A percentile compares a stretch with the other conserved stretches of the same genome.
These are phyloP conservation scores for Collybia mongolica DNA, from an alignment of 768 basidiomycete species.

Conservation along the genomic window DNA sequence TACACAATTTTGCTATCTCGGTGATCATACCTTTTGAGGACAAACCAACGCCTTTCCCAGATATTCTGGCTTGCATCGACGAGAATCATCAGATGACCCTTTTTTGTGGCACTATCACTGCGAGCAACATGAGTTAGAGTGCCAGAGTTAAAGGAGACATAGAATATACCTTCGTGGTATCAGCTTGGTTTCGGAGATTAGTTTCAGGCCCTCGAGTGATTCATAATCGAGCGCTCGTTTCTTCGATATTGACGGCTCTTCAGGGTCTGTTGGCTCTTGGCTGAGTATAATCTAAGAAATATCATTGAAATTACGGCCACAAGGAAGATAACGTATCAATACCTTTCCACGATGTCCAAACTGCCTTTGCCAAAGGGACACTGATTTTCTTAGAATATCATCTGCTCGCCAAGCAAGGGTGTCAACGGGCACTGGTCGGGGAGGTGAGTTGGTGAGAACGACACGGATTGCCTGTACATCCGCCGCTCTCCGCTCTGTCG, in stretches of 20 bases:
- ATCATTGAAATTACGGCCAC: constrained; percentile 13
- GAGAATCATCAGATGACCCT: constrained; percentile 79
- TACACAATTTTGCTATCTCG: neutral
- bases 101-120: constrained; percentile 84
- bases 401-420: constrained; percentile 67
- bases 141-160: constrained; percentile 6
- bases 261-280: constrained; percentile 64
- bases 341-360: constrained; percentile 80
- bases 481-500: constrained; percentile 71
- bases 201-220: constrained; percentile 55
- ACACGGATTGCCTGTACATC: constrained; percentile 90
- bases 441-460: constrained; percentile 59
- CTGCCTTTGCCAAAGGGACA: constrained; percentile 82
- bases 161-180: constrained; percentile 62
- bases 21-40: constrained; percentile 69
- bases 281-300: constrained; percentile 68
- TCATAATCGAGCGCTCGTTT: constrained; percentile 32
- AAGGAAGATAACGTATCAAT: constrained; percentile 15
- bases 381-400: constrained; percentile 58
- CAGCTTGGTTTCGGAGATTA: constrained; percentile 71
- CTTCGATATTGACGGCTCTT: constrained; percentile 35
- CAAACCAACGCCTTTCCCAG: constrained; percentile 88
- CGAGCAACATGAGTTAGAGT: neutral
- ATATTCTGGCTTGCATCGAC: constrained; percentile 74
- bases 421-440: constrained; percentile 49